Conservation (phyloP, 768 basidiomycete genomes). For the Agrocybe pediades region DNA sequence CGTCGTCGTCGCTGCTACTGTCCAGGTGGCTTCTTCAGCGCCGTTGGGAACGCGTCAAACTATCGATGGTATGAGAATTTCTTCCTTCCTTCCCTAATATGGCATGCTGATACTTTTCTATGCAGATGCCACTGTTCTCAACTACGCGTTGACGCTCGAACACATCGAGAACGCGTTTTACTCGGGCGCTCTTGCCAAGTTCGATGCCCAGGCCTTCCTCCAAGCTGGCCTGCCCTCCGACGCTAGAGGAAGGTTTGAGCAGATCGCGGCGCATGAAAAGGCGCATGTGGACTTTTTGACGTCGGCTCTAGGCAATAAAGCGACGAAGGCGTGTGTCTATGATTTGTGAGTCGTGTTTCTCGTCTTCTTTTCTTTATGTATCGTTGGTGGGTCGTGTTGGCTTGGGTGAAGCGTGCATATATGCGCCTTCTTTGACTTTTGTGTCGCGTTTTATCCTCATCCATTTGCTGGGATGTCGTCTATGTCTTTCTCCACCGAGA, state of each 20-base stretch:
- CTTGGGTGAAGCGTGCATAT: too few relatives aligned
- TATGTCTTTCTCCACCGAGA: too few relatives aligned
- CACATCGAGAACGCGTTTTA: slow-evolving; percentile 53
- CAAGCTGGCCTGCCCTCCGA: slow-evolving; percentile 46
- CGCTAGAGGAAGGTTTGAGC: slow-evolving; percentile 48
- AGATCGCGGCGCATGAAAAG: slow-evolving; percentile 53
- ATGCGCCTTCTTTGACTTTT: too few relatives aligned
- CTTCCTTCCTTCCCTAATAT: too few relatives aligned
- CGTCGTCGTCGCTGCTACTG: too few relatives aligned
- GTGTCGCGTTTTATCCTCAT: too few relatives aligned
- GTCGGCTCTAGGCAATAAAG: slow-evolving; percentile 43
- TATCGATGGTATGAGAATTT: too few relatives aligned
- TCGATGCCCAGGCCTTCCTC: slow-evolving; percentile 43
- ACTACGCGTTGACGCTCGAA: slow-evolving; percentile 52
- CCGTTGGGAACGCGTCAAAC: too few relatives aligned
- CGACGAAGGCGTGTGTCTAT: slow-evolving; percentile 60
- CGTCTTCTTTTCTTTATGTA: neutral
- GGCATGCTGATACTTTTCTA: too few relatives aligned
- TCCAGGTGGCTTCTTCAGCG: too few relatives aligned
- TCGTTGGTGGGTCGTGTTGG: too few relatives aligned
- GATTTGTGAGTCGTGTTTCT: slow-evolving; percentile 50
- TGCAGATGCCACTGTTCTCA: slow-evolving; percentile 31
- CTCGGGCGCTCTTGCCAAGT: slow-evolving; percentile 35
- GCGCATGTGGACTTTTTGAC: slow-evolving; percentile 48
- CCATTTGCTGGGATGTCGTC: too few relatives aligned